Conservation (phyloP, 2,329 filamentous ascomycete species). For the Aciculosporium take region DNA sequence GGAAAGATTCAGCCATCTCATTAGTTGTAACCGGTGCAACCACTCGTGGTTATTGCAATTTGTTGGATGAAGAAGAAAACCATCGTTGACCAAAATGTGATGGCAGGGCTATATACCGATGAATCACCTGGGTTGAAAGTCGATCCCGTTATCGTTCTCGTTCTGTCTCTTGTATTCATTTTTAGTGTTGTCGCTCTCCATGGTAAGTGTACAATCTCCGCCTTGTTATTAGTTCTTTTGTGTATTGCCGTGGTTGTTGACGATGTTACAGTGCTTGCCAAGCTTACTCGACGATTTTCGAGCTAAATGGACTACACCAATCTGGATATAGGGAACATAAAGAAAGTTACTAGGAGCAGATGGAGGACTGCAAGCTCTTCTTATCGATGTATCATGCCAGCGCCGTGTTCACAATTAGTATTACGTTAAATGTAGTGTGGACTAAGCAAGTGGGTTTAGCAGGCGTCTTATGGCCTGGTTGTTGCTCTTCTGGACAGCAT, state of each 20-base stretch:
- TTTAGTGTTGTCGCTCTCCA: constrained; percentile 96
- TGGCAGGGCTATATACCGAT: constrained; percentile 80
- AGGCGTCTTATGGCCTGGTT: no score
- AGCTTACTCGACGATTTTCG: constrained; percentile 80
- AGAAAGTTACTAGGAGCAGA: neutral
- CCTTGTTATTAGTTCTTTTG: neutral
- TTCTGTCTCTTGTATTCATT: constrained; percentile 94
- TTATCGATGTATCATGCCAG: no score
- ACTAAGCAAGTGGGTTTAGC: no score
- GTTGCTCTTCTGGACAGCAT: no score
- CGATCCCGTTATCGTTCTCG: constrained; percentile 92
- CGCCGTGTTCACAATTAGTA: no score
- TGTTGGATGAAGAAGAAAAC: neutral
- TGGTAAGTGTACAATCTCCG: constrained; percentile 10
- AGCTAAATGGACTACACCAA: constrained; percentile 27
- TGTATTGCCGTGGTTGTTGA: neutral
- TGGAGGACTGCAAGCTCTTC: neutral
- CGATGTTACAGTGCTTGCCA: constrained; percentile 63
- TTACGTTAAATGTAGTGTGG: no score
- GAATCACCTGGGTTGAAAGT: constrained; percentile 96
- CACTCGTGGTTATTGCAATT: neutral
- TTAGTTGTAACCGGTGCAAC: neutral
- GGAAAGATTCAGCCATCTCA: no score
- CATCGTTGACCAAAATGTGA: constrained; percentile 8
- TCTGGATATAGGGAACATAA: neutral